Conservation (phyloP, 495 filamentous ascomycete species). For the Podospora pseudocomata region DNA sequence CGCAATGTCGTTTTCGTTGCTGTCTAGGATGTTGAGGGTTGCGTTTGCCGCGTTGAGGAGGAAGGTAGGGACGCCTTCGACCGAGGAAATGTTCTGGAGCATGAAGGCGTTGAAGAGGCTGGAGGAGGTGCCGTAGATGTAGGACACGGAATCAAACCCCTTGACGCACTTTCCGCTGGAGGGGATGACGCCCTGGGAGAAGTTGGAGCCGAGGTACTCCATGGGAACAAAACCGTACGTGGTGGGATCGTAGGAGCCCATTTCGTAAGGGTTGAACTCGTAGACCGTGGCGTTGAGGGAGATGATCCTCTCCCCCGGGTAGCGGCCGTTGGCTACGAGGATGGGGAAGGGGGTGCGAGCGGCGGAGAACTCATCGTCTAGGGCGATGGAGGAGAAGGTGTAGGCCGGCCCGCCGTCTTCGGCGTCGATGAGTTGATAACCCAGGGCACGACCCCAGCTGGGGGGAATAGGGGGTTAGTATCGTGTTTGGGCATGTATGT, state of each 20-base stretch:
- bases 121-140: conserved; percentile 85
- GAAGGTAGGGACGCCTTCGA: conserved; percentile 47
- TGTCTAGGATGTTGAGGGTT: conserved; percentile 54
- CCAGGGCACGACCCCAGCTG: conserved; percentile 71
- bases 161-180: conserved; percentile 60
- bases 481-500: background rate
- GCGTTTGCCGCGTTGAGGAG: conserved; percentile 49
- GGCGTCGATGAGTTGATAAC: conserved; percentile 79
- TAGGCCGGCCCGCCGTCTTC: conserved; percentile 71
- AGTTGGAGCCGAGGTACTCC: conserved; percentile 75
- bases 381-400: conserved; percentile 85
- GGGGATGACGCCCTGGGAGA: conserved; percentile 60
- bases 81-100: conserved; percentile 51
- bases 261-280: conserved; percentile 86
- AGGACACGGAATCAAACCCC: conserved; percentile 85
- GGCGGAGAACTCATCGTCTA: conserved; percentile 60
- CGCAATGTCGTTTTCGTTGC: conserved; percentile 71
- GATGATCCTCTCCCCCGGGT: conserved; percentile 60
- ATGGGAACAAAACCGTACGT: conserved; percentile 74
- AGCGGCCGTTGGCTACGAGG: conserved; percentile 70
- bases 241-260: conserved; percentile 80
- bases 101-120: conserved; percentile 80
- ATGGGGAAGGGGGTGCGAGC: conserved; percentile 80
- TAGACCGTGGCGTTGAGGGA: conserved; percentile 75
- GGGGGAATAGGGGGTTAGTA: background rate